Evolutionary conservation across 2,329 filamentous ascomycete species (phyloP).

Genomic region (Xylaria sp.): DNA sequence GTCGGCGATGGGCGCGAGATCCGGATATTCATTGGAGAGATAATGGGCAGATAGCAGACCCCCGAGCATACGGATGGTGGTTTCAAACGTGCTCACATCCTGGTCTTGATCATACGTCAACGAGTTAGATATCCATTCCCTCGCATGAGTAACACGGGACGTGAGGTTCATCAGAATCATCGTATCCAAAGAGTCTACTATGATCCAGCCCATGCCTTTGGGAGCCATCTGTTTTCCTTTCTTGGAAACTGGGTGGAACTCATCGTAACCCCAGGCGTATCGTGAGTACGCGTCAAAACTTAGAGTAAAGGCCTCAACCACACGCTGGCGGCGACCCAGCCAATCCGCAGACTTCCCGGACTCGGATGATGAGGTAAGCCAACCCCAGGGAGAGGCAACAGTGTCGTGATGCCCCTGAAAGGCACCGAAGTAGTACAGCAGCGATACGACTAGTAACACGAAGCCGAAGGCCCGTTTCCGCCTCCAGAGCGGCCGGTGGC

Average conservation of each 20-base stretch:
- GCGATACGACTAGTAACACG: slow-evolving; percentile 62
- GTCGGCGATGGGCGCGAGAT: slow-evolving; percentile 78
- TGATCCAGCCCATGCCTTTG: slow-evolving; percentile 95
- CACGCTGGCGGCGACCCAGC: slow-evolving; percentile 78
- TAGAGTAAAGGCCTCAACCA: slow-evolving; percentile 88
- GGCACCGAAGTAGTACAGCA: slow-evolving; percentile 77
- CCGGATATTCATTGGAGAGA: slow-evolving; percentile 82
- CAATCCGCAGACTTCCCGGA: slow-evolving; percentile 69
- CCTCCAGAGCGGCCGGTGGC: slow-evolving; percentile 68
- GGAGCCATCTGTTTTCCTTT: slow-evolving; percentile 84
- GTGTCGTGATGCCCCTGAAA: slow-evolving; percentile 56
- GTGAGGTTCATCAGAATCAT: slow-evolving; percentile 99
- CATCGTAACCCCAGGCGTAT: slow-evolving; percentile 93
- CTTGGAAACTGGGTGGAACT: slow-evolving; percentile 86
- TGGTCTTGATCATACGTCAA: slow-evolving; percentile 91
- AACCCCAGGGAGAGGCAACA: slow-evolving; percentile 61
- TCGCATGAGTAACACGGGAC: slow-evolving; percentile 80
- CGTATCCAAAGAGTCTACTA: slow-evolving; percentile 94
- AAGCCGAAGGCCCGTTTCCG: slow-evolving; percentile 69
- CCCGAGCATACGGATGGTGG: slow-evolving; percentile 96
- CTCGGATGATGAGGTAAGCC: slow-evolving; percentile 63
- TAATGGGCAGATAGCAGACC: slow-evolving; percentile 94
- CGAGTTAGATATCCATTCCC: slow-evolving; percentile 86
- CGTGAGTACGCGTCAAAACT: slow-evolving; percentile 95
- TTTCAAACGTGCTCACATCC: slow-evolving; percentile 97